phyloP scores from a whole-genome alignment of 2,329 filamentous ascomycete genomes.

The Colletotrichum brevisporum region DNA sequence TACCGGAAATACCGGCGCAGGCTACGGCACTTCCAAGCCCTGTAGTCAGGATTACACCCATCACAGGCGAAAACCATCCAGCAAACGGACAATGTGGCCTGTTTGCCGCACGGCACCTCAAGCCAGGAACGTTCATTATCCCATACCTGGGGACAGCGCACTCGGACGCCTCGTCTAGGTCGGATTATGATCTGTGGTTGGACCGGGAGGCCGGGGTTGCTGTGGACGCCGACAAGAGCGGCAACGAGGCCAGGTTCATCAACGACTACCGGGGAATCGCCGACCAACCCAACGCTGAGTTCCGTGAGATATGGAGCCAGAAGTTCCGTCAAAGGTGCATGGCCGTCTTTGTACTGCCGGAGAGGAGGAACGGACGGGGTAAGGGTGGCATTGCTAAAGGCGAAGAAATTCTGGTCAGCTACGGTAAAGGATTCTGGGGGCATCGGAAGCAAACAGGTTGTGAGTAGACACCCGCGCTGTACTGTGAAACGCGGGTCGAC shows the following conservation, averaged over 20 bases:
- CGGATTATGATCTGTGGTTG: slow-evolving; percentile 77
- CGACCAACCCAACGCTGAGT: slow-evolving; percentile 70
- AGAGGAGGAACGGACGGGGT: slow-evolving; percentile 53
- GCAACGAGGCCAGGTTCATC: slow-evolving; percentile 76
- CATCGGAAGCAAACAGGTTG: neutral
- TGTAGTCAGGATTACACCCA: slow-evolving; percentile 68
- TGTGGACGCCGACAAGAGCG: slow-evolving; percentile 70
- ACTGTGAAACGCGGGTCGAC: neutral
- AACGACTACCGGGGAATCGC: slow-evolving; percentile 76
- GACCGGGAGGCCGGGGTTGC: slow-evolving; percentile 70
- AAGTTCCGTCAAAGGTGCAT: slow-evolving; percentile 67
- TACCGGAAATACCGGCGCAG: slow-evolving; percentile 50
- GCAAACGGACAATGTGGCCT: slow-evolving; percentile 72
- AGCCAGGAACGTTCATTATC: slow-evolving; percentile 70
- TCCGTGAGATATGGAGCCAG: slow-evolving; percentile 70
- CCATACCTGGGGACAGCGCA: slow-evolving; percentile 74
- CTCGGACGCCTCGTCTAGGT: slow-evolving; percentile 52
- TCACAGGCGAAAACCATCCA: slow-evolving; percentile 66
- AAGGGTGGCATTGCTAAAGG: slow-evolving; percentile 66
- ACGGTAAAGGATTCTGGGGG: slow-evolving; percentile 74
- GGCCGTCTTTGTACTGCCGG: slow-evolving; percentile 69
- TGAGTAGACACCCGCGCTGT: neutral
- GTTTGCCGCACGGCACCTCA: slow-evolving; percentile 68
- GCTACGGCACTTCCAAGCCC: slow-evolving; percentile 60
- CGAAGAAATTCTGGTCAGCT: slow-evolving; percentile 76